Evolutionary conservation across 768 basidiomycete species (phyloP).

Genomic region (Xerocomus potaroensis): DNA sequence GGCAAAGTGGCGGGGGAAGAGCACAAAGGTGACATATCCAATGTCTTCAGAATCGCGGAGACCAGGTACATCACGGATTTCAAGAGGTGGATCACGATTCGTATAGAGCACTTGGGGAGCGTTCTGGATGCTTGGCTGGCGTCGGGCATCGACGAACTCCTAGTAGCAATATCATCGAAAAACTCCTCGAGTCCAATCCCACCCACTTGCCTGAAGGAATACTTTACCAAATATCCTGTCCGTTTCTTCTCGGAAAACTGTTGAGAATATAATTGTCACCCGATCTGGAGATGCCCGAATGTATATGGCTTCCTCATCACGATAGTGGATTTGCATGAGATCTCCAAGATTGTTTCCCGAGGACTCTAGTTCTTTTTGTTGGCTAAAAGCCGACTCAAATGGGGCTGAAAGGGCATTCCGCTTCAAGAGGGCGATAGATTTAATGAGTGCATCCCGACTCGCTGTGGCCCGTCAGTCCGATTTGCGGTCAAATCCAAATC

Average conservation of each 20-base stretch:
- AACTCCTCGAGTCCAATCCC: neutral
- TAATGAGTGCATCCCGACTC: constrained; percentile 72
- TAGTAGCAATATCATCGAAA: constrained; percentile 27
- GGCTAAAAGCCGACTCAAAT: constrained; percentile 82
- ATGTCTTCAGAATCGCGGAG: constrained; percentile 81
- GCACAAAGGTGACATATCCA: constrained; percentile 96
- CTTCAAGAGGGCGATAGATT: constrained; percentile 80
- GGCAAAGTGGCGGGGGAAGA: constrained; percentile 94
- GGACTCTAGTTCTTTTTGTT: constrained; percentile 81
- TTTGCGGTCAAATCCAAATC: constrained; percentile 4
- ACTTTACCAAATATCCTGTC: constrained; percentile 96
- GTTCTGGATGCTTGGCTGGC: constrained; percentile 88
- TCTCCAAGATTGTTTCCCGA: constrained; percentile 66
- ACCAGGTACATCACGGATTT: constrained; percentile 83
- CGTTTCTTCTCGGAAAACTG: constrained; percentile 94
- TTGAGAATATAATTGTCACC: constrained; percentile 97
- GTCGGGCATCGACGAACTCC: constrained; percentile 99
- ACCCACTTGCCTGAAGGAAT: constrained; percentile 81
- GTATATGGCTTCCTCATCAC: constrained; percentile 96
- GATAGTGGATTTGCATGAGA: constrained; percentile 90
- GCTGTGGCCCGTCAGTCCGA: constrained; percentile 43
- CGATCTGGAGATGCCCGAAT: constrained; percentile 91
- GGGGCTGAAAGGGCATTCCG: constrained; percentile 93
- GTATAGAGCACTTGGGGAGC: constrained; percentile 97
- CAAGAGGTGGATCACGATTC: constrained; percentile 93